These are phyloP conservation scores for Curvularia sp. DNA, from an alignment of 2,329 filamentous ascomycete species.

Conservation along the genomic window DNA sequence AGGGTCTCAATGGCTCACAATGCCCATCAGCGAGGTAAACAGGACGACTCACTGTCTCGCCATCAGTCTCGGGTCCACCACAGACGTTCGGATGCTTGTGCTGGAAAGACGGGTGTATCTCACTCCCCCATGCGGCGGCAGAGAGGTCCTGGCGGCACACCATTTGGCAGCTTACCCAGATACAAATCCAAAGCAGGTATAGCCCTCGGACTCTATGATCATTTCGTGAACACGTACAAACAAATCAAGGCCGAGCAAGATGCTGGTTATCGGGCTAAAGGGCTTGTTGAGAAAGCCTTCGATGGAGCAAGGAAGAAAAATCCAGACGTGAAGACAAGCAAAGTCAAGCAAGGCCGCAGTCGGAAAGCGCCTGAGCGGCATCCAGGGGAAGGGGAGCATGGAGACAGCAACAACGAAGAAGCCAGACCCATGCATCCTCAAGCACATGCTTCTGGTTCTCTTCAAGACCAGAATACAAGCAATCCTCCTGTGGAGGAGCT, in stretches of 20 bases:
- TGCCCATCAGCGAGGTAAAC: not conserved
- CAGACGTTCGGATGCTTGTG: not conserved
- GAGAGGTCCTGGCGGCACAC: conserved; percentile 27
- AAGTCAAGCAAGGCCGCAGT: not conserved
- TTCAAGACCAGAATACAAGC: not conserved
- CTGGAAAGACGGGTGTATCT: not conserved
- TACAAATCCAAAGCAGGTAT: conserved; percentile 23
- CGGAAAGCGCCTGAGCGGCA: not conserved
- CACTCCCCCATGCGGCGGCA: conserved; percentile 6
- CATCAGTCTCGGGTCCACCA: not conserved
- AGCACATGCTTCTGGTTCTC: not conserved
- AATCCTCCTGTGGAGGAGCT: not conserved
- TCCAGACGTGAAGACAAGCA: not conserved
- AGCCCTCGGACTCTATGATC: conserved; percentile 28
- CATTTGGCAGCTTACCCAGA: conserved; percentile 26
- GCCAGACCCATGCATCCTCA: not conserved
- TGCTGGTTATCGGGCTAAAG: conserved; percentile 20
- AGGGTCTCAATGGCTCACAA: not conserved
- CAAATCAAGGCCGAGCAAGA: conserved; percentile 35
- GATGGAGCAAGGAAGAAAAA: conserved; percentile 18
- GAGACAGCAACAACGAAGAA: not conserved
- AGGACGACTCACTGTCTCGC: not conserved
- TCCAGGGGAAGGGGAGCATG: not conserved
- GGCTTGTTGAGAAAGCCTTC: conserved; percentile 22
- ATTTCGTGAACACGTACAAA: conserved; percentile 29